A percentile compares a stretch with the other conserved stretches of the same genome.
These are phyloP conservation scores for Aspergillus fumigatus DNA, from an alignment of 2,329 filamentous ascomycete genomes.

Conservation along the genomic window DNA sequence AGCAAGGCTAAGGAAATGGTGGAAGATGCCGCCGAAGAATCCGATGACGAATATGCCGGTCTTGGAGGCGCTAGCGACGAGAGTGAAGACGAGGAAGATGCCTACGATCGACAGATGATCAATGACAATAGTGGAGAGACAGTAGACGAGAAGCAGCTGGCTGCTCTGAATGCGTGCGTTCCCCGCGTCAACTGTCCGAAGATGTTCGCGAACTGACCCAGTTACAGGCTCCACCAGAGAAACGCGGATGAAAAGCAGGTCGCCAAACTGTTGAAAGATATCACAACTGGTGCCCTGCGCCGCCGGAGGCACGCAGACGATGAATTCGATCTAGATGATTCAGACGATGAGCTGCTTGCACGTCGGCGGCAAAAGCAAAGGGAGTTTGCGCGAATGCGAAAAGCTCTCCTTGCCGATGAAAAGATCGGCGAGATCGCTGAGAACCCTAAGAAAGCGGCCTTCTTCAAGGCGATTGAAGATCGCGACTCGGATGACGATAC, in stretches of 20 bases:
- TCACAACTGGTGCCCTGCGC: slow-evolving; percentile 81
- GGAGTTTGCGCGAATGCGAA: slow-evolving; percentile 88
- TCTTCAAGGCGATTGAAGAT: slow-evolving; percentile 86
- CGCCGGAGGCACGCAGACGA: slow-evolving; percentile 69
- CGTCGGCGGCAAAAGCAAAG: slow-evolving; percentile 74
- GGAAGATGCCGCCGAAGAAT: slow-evolving; percentile 92
- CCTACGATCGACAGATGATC: slow-evolving; percentile 81
- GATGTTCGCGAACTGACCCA: slow-evolving; percentile 19
- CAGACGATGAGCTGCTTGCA: slow-evolving; percentile 74
- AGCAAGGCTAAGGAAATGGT: slow-evolving; percentile 84
- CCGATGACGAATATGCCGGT: slow-evolving; percentile 95
- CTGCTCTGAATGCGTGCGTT: slow-evolving; percentile 80
- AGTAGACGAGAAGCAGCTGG: slow-evolving; percentile 75
- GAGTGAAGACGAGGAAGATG: slow-evolving; percentile 70
- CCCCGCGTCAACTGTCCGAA: neutral
- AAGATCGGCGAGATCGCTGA: slow-evolving; percentile 85
- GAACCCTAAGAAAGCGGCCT: slow-evolving; percentile 84
- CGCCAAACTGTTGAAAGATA: slow-evolving; percentile 86
- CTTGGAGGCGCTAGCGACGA: slow-evolving; percentile 87
- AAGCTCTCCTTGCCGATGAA: slow-evolving; percentile 81
- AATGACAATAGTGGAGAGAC: slow-evolving; percentile 74
- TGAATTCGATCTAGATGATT: slow-evolving; percentile 82
- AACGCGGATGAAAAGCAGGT: slow-evolving; percentile 79
- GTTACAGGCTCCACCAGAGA: slow-evolving; percentile 67
- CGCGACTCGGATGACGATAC: slow-evolving; percentile 66